Conservation (phyloP, 495 filamentous ascomycete species). For the Penicillium diatomitis region DNA sequence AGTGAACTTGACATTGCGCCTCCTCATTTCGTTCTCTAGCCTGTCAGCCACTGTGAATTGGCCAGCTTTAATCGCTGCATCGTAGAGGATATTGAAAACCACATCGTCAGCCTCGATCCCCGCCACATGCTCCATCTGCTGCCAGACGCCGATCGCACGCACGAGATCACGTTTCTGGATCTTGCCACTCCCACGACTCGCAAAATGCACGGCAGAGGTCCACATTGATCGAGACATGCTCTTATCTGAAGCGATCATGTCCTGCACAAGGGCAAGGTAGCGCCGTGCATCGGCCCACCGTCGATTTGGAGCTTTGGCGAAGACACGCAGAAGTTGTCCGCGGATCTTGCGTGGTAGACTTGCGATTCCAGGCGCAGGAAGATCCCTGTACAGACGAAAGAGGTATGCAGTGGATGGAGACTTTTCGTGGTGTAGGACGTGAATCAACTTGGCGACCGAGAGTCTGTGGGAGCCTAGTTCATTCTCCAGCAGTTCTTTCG, state of each 20-base stretch:
- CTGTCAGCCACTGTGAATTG: slow-evolving; percentile 77
- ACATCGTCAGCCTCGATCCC: slow-evolving; percentile 54
- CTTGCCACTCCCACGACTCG: slow-evolving; percentile 43
- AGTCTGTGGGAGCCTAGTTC: slow-evolving; percentile 11
- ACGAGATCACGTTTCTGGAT: slow-evolving; percentile 57
- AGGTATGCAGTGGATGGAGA: slow-evolving; percentile 43
- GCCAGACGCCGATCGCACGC: slow-evolving; percentile 72
- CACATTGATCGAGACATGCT: slow-evolving; percentile 59
- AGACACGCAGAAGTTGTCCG: slow-evolving; percentile 54
- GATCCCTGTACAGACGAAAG: slow-evolving; percentile 49
- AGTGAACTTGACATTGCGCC: slow-evolving; percentile 52
- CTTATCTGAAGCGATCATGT: slow-evolving; percentile 61
- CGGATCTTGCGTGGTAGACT: slow-evolving; percentile 50
- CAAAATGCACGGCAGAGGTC: slow-evolving; percentile 75
- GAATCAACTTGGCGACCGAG: slow-evolving; percentile 33
- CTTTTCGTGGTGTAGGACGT: slow-evolving; percentile 28
- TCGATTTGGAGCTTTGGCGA: slow-evolving; percentile 44
- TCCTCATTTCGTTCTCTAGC: slow-evolving; percentile 70
- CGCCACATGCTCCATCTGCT: slow-evolving; percentile 72
- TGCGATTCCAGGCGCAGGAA: slow-evolving; percentile 57
- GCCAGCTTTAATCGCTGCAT: slow-evolving; percentile 73
- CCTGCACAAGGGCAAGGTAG: slow-evolving; percentile 74
- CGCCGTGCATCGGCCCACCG: slow-evolving; percentile 47
- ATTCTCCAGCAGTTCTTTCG: slow-evolving; percentile 4
- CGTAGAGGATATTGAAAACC: slow-evolving; percentile 88